Conservation (phyloP, 352 stramenopile species). For the Phytopythium cucurbitacearum region DNA sequence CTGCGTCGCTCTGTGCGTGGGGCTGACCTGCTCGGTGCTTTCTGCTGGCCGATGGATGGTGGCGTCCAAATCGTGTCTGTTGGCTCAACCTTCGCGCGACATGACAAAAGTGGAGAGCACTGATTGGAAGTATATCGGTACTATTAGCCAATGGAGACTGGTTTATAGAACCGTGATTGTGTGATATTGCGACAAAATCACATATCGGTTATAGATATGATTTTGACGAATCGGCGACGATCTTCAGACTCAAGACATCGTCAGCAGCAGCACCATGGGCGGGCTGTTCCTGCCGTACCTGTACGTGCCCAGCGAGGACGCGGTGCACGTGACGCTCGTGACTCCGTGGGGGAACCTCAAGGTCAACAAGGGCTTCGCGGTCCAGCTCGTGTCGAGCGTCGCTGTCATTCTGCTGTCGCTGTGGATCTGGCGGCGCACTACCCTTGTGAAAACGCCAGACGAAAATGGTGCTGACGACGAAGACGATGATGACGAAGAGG, state of each 20-base stretch:
- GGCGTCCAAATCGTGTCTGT: background rate
- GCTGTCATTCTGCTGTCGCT: constrained; percentile 31
- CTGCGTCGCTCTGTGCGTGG: background rate
- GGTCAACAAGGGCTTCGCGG: constrained; percentile 42
- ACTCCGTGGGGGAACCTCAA: constrained; percentile 64
- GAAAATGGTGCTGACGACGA: constrained; percentile 7
- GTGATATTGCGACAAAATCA: background rate
- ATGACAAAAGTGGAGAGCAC: background rate
- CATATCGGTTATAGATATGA: background rate
- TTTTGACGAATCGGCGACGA: background rate
- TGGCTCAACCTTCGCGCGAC: constrained; percentile 14
- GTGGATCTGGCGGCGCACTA: constrained; percentile 28
- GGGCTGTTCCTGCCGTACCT: constrained; percentile 67
- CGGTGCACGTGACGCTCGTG: constrained; percentile 62
- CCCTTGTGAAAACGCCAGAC: constrained; percentile 21
- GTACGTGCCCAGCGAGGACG: constrained; percentile 55
- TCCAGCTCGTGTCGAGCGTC: constrained; percentile 33
- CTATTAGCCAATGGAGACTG: no score
- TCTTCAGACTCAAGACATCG: background rate
- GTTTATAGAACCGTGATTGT: no score
- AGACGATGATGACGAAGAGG: constrained; percentile 1
- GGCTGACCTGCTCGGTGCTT: constrained; percentile 7
- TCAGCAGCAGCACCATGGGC: background rate
- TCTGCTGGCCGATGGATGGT: constrained; percentile 21
- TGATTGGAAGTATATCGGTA: no score